Base-by-base conservation (phyloP, 306 rosid genomes). In the Erythrophleum fordii region DNA sequence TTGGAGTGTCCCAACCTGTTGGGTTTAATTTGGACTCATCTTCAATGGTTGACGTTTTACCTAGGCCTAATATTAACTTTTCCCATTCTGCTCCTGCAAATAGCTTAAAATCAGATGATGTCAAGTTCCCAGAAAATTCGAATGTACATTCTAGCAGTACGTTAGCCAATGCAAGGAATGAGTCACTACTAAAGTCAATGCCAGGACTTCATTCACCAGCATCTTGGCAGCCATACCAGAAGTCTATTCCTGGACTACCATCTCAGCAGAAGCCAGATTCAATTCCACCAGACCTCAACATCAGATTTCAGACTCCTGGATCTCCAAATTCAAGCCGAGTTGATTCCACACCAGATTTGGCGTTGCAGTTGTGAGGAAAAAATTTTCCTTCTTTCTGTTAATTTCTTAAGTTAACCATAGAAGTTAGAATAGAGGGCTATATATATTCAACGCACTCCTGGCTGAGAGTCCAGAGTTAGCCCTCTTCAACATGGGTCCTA, bases 301-400 rank as follows among this genome's bases (percentile, higher is more conserved):
- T 88, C 70, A 85, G 85, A 77, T 90, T 90, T 77, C 90, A 90
- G 77, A 84, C 91, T 45, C 88, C 94, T 22, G 89, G 92, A 25
- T 87, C 94, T 35, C 91, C 92, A 79, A 85, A 84, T 85, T 88
- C 88, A 79, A 83, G 88, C 83, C 73, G 81, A 77, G 88, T 81
- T 77, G 92, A 90, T 70, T 85, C 92, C 29, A 70, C 87, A 23
- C 94, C 94, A 69, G 92, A 88, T 82, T 86, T 88, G 83, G 91
- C 83, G 68, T 85, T 90, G 85, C 94, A 90, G 85, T 87, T 90
- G 14, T 88, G 90, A 90, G n/a, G 86, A n/a, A 9, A 87, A 82
- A 51, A 72, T 76, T 73, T 29, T 16, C 8, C 14, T 29, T 12
- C 61, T 29, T 18, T 64, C 68, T 78, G 42, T 70, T 81, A 67